Evolutionary conservation across 129 eudicot species (phyloP), one percentile per base, ranked within the genome.

Genomic region (Centaurea solstitialis): DNA sequence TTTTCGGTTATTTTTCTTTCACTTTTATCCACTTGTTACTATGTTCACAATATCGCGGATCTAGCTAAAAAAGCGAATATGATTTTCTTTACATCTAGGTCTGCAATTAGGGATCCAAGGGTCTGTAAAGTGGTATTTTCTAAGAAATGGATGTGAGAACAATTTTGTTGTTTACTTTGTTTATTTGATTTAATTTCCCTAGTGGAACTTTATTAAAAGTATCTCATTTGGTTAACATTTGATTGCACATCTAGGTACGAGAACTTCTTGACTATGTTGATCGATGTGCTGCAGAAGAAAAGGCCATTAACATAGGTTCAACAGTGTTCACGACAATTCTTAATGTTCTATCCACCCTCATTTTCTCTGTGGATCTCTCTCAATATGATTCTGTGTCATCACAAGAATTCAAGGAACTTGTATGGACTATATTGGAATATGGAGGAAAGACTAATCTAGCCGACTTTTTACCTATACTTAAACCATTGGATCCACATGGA

Each of bases 381-480:
- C 65, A 57, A 17, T 57, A 57, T 6, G 65, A 57, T 57, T 57
- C 20, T 17, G 65, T 57, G 65, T 57, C 65, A 57, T 57, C 65
- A 57, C 65, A n/a, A 57, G 65, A 57, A 5, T 57, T 90, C 22
- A 81, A 69, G 82, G 89, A 84, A 1, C n/a, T 61, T 4, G 74
- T 82, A 0, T 23, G 77, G 57, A 72, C 65, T 18, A 6, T 90
- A 7, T 30, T 84, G 83, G 73, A 47, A n/a, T 4, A 17, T 59
- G 26, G 22, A 2, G 94, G 81, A 5, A 78, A 71, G 59, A 88
- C 88, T 0, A 87, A 90, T 62, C 4, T 87, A 10, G 87, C 78
- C 0, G 93, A 90, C 71, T 85, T 71, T 30, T 87, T 90, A 47
- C 94, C 94, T 0, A 40, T 77, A 40, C 74, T 90, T 39, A 12